Conservation (phyloP, 768 basidiomycete species). For the Goffeauzyma gilvescens region DNA sequence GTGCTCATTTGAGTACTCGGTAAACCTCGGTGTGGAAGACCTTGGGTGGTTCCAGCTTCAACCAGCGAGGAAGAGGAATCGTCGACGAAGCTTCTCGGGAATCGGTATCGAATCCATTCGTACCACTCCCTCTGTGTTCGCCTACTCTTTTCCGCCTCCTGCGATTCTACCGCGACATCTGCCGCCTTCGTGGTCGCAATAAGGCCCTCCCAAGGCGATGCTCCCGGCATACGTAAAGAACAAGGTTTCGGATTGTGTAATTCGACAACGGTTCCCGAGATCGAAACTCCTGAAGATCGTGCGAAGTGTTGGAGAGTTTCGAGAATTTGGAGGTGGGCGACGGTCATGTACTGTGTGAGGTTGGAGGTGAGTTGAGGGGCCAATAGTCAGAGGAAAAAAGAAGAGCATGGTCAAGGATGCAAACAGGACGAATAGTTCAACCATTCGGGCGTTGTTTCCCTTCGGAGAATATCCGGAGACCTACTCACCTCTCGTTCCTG, state of each 20-base stretch:
- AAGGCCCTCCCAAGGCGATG: background rate
- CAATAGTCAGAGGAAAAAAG: too few species aligned
- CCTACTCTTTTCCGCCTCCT: too few species aligned
- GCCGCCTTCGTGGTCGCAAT: too few species aligned
- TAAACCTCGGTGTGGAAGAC: too few species aligned
- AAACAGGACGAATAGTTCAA: too few species aligned
- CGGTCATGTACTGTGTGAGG: constrained; percentile 20
- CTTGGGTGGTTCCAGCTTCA: background rate
- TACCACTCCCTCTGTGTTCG: background rate
- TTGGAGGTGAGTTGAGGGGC: too few species aligned
- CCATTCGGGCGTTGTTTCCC: too few species aligned
- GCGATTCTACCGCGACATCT: too few species aligned
- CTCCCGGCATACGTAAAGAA: background rate
- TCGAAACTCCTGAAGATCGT: constrained; percentile 10
- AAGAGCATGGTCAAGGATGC: background rate
- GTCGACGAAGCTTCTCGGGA: background rate
- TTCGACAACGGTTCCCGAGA: constrained; percentile 21
- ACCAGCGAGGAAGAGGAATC: background rate
- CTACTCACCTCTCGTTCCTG: constrained; percentile 19
- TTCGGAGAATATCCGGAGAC: too few species aligned
- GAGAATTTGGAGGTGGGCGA: constrained; percentile 14
- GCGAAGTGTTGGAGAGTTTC: constrained; percentile 13
- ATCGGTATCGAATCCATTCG: background rate
- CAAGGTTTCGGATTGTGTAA: constrained; percentile 5
- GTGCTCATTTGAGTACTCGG: too few species aligned